A percentile compares a stretch with the other conserved stretches of the same genome.
phyloP scores from a whole-genome alignment of 1,284 basidiomycete genomes.

The Cystobasidiaceae sp. region DNA sequence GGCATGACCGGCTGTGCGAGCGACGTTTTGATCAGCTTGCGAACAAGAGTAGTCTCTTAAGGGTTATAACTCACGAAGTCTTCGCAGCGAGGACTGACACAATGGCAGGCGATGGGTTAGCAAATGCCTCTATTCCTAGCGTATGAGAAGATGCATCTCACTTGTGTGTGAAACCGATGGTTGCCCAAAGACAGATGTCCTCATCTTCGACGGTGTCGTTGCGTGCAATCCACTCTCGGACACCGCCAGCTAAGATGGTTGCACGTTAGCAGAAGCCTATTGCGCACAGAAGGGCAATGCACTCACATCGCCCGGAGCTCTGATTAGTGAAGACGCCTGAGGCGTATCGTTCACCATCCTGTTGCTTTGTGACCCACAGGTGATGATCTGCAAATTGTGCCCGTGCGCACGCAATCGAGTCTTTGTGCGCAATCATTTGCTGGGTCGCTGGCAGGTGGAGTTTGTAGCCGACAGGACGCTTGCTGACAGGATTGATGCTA shows the following conservation, averaged over 20 bases:
- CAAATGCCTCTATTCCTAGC: no score
- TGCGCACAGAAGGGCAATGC: slow-evolving; percentile 42
- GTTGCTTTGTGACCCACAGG: slow-evolving; percentile 47
- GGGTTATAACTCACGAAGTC: slow-evolving; percentile 38
- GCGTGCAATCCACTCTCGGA: slow-evolving; percentile 45
- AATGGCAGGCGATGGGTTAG: slow-evolving; percentile 39
- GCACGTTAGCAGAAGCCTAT: slow-evolving; percentile 44
- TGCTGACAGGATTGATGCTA: slow-evolving; percentile 46
- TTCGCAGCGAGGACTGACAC: slow-evolving; percentile 37
- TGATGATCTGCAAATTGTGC: slow-evolving; percentile 49
- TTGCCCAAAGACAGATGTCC: slow-evolving; percentile 43
- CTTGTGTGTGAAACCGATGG: slow-evolving; percentile 46
- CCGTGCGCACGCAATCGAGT: slow-evolving; percentile 45
- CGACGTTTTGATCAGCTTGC: background rate
- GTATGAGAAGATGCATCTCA: no score
- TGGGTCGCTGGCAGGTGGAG: slow-evolving; percentile 46
- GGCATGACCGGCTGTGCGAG: background rate
- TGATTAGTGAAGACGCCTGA: slow-evolving; percentile 33
- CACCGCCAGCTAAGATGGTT: slow-evolving; percentile 43
- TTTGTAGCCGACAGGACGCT: slow-evolving; percentile 49
- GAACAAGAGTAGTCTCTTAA: background rate
- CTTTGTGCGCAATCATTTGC: slow-evolving; percentile 47
- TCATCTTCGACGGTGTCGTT: slow-evolving; percentile 38
- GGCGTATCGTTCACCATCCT: slow-evolving; percentile 48
- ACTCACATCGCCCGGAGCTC: background rate